These are phyloP conservation scores for Cryptococcus floricola DNA, from an alignment of 1,284 basidiomycete species.

Conservation along the genomic window DNA sequence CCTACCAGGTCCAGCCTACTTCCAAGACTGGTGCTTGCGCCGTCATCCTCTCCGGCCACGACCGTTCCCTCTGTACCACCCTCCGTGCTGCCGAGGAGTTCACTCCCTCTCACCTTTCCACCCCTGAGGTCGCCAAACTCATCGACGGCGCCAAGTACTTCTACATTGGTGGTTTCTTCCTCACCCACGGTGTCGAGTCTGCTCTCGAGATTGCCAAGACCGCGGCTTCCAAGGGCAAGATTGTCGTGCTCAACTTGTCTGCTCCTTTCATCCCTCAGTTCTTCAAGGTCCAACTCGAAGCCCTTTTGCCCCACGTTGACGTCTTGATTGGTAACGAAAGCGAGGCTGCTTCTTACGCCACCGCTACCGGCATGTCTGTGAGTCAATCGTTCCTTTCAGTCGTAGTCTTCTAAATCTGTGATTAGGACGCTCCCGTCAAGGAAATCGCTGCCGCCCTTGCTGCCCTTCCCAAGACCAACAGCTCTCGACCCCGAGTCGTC, in stretches of 20 bases:
- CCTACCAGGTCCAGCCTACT: constrained; percentile 77
- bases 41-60: constrained; percentile 88
- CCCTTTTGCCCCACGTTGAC: constrained; percentile 77
- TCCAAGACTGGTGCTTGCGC: constrained; percentile 95
- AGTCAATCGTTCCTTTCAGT: constrained; percentile 19
- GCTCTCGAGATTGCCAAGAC: constrained; percentile 74
- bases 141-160: constrained; percentile 78
- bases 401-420: not conserved
- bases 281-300: constrained; percentile 76
- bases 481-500: constrained; percentile 71
- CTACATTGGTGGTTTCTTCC: constrained; percentile 97
- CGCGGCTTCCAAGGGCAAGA: constrained; percentile 73
- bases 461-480: constrained; percentile 60
- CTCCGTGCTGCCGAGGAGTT: constrained; percentile 89
- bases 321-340: constrained; percentile 90
- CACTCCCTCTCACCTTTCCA: constrained; percentile 70
- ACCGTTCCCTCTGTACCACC: constrained; percentile 88
- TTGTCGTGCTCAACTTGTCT: constrained; percentile 87
- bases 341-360: constrained; percentile 85
- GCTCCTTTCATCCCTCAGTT: constrained; percentile 97
- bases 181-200: constrained; percentile 82
- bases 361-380: constrained; percentile 56
- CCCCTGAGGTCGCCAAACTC: constrained; percentile 70
- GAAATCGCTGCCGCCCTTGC: constrained; percentile 72
- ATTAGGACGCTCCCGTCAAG: constrained; percentile 56